phyloP scores from a whole-genome alignment of 805 yeast species.

The Yarrowia sp. region DNA sequence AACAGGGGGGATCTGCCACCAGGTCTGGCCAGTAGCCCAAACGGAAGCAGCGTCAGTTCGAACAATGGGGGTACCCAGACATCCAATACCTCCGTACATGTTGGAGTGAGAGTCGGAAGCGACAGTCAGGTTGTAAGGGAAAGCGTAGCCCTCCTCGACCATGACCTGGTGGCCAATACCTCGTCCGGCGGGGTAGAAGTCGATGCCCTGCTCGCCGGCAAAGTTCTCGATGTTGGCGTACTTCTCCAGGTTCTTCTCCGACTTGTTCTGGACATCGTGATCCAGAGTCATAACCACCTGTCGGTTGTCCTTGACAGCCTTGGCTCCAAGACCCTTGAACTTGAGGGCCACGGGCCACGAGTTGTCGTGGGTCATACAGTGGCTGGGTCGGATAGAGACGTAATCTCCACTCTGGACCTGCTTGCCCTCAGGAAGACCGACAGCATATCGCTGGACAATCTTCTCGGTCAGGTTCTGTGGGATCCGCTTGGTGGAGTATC shows the following conservation, averaged over 20 bases:
- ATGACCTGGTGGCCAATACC: constrained; percentile 99
- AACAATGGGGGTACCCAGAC: constrained; percentile 96
- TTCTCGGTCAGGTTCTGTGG: constrained; percentile 91
- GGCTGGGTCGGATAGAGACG: constrained; percentile 92
- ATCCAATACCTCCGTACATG: constrained; percentile 96
- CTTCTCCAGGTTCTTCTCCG: constrained; percentile 86
- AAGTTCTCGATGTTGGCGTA: constrained; percentile 87
- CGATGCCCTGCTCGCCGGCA: constrained; percentile 89
- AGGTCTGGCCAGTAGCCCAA: constrained; percentile 99
- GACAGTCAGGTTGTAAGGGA: constrained; percentile 89
- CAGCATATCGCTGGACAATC: constrained; percentile 92
- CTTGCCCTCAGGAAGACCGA: constrained; percentile 79
- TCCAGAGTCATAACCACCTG: constrained; percentile 97
- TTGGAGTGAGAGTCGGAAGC: constrained; percentile 98
- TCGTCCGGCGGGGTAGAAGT: constrained; percentile 97
- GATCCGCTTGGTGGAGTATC: constrained; percentile 37
- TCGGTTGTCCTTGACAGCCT: constrained; percentile 76
- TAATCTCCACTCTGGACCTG: constrained; percentile 88
- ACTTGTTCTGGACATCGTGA: constrained; percentile 95
- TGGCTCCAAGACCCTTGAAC: constrained; percentile 94
- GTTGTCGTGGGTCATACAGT: constrained; percentile 99
- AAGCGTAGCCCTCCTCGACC: constrained; percentile 99
- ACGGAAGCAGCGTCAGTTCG: constrained; percentile 99
- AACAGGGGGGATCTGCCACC: constrained; percentile 99
- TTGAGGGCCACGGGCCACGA: constrained; percentile 99